These are phyloP conservation scores for Halteria grandinella DNA, from an alignment of 73 alveolate species.

Conservation along the genomic window DNA sequence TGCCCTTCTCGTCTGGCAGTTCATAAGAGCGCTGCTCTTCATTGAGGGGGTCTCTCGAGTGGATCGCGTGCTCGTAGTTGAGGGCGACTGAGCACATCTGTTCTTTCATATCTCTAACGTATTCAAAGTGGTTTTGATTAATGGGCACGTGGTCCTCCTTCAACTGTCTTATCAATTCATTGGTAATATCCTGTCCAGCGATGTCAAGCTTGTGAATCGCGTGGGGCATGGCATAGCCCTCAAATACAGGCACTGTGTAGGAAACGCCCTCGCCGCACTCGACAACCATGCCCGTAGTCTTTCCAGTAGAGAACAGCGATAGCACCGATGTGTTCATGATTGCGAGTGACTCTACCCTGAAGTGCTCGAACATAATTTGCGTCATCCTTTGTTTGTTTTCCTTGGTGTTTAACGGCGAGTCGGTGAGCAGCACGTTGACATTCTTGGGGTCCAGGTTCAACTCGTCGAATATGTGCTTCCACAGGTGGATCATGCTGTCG, in stretches of 20 bases:
- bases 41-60: slow-evolving; percentile 62
- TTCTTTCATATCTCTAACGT: slow-evolving; percentile 68
- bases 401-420: slow-evolving; percentile 76
- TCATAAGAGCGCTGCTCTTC: slow-evolving; percentile 85
- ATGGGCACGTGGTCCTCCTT: slow-evolving; percentile 23
- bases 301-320: slow-evolving; percentile 78
- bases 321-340: slow-evolving; percentile 81
- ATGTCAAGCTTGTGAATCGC: slow-evolving; percentile 74
- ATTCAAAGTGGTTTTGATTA: slow-evolving; percentile 15
- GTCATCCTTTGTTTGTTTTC: slow-evolving; percentile 84
- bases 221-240: slow-evolving; percentile 87
- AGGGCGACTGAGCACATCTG: slow-evolving; percentile 71
- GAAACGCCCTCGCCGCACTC: slow-evolving; percentile 83
- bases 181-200: slow-evolving; percentile 68
- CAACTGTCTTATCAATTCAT: slow-evolving; percentile 19
- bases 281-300: slow-evolving; percentile 79
- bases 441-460: slow-evolving; percentile 80
- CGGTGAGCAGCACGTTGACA: slow-evolving; percentile 78
- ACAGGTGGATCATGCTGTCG: slow-evolving; percentile 76
- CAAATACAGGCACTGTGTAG: slow-evolving; percentile 82
- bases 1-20: slow-evolving; percentile 88
- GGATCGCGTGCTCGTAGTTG: slow-evolving; percentile 53
- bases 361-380: slow-evolving; percentile 77
- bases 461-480: slow-evolving; percentile 82
- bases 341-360: slow-evolving; percentile 80